Evolutionary conservation across 116 monocot genomes (phyloP).

Genomic region (Phalaenopsis hybrid): DNA sequence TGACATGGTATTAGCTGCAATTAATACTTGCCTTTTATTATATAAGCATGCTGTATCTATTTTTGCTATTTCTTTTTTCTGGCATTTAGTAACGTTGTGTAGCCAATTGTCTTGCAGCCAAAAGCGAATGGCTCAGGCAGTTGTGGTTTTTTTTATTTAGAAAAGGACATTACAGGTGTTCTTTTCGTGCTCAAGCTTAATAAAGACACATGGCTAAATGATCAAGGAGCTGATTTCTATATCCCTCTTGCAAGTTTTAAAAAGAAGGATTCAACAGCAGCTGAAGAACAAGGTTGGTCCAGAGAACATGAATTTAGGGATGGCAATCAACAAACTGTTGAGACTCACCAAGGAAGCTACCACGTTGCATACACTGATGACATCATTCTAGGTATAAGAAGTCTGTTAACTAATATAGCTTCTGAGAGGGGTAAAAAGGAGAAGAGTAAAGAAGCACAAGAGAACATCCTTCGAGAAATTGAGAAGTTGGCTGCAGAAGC

Average conservation of each 20-base stretch:
- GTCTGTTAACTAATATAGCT: constrained; percentile 69
- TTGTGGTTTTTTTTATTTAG: constrained; percentile 53
- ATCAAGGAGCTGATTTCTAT: constrained; percentile 78
- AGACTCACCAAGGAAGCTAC: constrained; percentile 14
- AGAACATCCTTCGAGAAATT: constrained; percentile 83
- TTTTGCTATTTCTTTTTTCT: not conserved
- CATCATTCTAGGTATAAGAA: constrained; percentile 75
- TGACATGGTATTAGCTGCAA: not conserved
- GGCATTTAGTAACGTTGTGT: constrained; percentile 9
- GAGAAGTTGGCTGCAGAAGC: constrained; percentile 97
- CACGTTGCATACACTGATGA: constrained; percentile 47
- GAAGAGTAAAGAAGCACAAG: constrained; percentile 69
- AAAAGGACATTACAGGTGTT: constrained; percentile 47
- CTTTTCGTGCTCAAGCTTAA: constrained; percentile 87
- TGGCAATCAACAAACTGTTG: not conserved
- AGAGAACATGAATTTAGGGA: constrained; percentile 6
- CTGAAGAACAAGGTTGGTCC: constrained; percentile 5
- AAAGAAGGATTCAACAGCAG: constrained; percentile 10
- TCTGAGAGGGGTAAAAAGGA: constrained; percentile 42
- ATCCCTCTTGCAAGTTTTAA: constrained; percentile 50
- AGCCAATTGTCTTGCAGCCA: constrained; percentile 36
- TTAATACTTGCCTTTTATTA: not conserved
- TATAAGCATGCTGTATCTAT: too few relatives aligned
- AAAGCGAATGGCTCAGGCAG: constrained; percentile 56
- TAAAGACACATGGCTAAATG: constrained; percentile 65